phyloP scores from a whole-genome alignment of 306 rosid species.

The Sindora glabra region DNA sequence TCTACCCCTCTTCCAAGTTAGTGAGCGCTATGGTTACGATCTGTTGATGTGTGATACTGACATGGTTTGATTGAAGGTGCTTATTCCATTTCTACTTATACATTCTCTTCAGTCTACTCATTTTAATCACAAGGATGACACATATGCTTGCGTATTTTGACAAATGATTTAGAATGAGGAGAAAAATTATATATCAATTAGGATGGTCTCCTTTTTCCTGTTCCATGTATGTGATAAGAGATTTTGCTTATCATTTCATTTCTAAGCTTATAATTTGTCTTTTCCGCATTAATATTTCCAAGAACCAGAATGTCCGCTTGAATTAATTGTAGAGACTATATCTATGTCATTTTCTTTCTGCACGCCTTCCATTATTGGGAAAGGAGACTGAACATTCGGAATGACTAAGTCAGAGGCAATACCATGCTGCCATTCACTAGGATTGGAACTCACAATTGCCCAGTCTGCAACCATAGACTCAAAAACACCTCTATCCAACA shows the following conservation, averaged over 20 bases:
- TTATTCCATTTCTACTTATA: background rate
- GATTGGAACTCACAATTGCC: no score
- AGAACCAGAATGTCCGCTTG: no score
- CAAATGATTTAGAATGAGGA: background rate
- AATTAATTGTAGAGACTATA: no score
- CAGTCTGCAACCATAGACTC: no score
- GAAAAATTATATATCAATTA: background rate
- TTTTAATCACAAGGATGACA: constrained; percentile 1
- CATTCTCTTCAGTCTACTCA: background rate
- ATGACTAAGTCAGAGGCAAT: no score
- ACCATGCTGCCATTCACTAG: no score
- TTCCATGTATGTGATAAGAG: background rate
- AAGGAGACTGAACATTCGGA: no score
- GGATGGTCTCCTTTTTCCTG: background rate
- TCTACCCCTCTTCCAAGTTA: no score
- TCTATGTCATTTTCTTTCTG: no score
- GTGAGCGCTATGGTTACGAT: constrained; percentile 76
- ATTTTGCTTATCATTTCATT: background rate
- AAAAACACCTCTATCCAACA: no score
- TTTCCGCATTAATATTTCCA: no score
- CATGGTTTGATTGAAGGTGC: constrained; percentile 93
- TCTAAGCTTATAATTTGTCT: background rate
- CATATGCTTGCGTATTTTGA: background rate
- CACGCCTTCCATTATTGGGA: no score
- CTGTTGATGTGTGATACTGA: constrained; percentile 95